These are phyloP conservation scores for Gillenia trifoliata DNA, from an alignment of 306 rosid species.

Conservation along the genomic window DNA sequence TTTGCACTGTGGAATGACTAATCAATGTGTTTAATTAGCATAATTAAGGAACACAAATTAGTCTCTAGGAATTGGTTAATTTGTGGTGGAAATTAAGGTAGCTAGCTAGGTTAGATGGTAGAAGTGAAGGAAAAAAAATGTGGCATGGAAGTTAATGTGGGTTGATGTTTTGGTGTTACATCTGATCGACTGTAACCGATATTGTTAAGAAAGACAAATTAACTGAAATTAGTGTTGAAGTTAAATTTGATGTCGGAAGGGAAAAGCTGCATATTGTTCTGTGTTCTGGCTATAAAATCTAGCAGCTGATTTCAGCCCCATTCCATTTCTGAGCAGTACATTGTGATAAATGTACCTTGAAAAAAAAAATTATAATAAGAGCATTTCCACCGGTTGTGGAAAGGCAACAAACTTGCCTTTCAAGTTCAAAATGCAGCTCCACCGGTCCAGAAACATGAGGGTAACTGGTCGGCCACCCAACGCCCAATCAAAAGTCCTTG, in stretches of 20 bases:
- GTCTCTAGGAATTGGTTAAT: slow-evolving; percentile 4
- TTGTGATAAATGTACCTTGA: not conserved
- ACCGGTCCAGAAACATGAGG: no score
- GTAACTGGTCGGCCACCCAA: no score
- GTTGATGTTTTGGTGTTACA: slow-evolving; percentile 6
- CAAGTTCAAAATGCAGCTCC: no score
- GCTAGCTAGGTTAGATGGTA: slow-evolving; percentile 11
- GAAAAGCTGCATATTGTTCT: not conserved
- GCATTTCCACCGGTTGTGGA: no score
- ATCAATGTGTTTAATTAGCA: not conserved
- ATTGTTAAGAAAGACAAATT: not conserved
- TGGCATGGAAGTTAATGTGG: not conserved
- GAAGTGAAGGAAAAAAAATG: not conserved
- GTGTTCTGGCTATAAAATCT: not conserved
- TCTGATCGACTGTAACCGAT: not conserved
- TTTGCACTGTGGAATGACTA: slow-evolving; percentile 85
- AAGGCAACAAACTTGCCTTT: no score
- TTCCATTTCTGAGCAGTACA: not conserved
- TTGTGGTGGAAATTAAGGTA: not conserved
- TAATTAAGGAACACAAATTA: not conserved
- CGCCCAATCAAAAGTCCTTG: no score
- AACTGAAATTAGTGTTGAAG: not conserved
- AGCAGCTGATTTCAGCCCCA: not conserved
- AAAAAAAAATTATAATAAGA: no score
- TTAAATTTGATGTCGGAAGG: not conserved